Evolutionary conservation across 2,329 filamentous ascomycete species (phyloP).

Genomic region (Juglanconis juglandina): DNA sequence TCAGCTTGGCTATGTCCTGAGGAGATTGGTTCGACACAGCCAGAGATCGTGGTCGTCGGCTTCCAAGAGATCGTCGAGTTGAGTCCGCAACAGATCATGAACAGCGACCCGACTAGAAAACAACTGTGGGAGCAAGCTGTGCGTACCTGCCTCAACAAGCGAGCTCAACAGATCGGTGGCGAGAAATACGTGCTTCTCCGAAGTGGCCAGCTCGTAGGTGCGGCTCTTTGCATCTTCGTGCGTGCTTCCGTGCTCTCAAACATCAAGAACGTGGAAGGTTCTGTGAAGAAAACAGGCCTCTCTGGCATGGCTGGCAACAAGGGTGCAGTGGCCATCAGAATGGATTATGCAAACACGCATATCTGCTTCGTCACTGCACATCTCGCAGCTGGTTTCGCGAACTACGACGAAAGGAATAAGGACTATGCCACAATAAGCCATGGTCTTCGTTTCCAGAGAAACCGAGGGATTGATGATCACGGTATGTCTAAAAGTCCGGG

Average conservation of each 20-base stretch:
- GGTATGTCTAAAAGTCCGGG: constrained; percentile 40
- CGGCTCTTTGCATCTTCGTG: constrained; percentile 88
- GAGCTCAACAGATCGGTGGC: constrained; percentile 60
- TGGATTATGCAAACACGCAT: constrained; percentile 89
- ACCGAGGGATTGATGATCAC: constrained; percentile 87
- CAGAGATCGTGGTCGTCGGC: constrained; percentile 83
- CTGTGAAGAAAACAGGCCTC: constrained; percentile 89
- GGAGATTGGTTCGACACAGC: constrained; percentile 56
- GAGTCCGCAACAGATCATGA: constrained; percentile 98
- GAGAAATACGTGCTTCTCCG: constrained; percentile 85
- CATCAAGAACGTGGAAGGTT: constrained; percentile 96
- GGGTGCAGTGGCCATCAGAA: constrained; percentile 90
- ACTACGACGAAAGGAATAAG: constrained; percentile 92
- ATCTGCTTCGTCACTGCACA: constrained; percentile 96
- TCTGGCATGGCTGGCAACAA: constrained; percentile 98
- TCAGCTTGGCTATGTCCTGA: constrained; percentile 79
- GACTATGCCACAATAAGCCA: constrained; percentile 88
- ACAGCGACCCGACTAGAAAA: constrained; percentile 83
- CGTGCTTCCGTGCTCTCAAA: constrained; percentile 70
- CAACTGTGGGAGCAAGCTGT: constrained; percentile 85
- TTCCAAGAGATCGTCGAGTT: constrained; percentile 99
- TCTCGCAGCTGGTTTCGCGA: constrained; percentile 90
- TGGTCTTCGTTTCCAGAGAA: constrained; percentile 85
- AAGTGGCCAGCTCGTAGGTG: constrained; percentile 91
- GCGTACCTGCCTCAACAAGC: constrained; percentile 69